Conservation (phyloP, 768 basidiomycete genomes). For the Fomitopsis pulvina region DNA sequence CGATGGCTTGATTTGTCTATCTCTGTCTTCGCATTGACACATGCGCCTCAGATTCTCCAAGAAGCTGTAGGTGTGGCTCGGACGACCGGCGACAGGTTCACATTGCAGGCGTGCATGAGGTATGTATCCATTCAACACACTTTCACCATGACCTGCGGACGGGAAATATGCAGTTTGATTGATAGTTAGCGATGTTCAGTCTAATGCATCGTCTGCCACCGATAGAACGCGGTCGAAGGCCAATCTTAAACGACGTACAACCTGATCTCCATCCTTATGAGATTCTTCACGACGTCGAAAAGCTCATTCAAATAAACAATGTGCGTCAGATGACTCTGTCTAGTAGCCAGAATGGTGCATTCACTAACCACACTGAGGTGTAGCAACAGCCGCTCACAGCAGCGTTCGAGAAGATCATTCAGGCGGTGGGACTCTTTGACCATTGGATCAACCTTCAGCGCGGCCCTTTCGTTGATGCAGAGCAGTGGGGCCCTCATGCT, state of each 20-base stretch:
- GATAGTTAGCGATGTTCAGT: slow-evolving; percentile 30
- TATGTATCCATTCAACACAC: too few species aligned
- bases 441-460: slow-evolving; percentile 60
- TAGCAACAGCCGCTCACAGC: slow-evolving; percentile 68
- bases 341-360: neutral
- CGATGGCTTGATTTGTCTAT: neutral
- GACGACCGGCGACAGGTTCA: slow-evolving; percentile 61
- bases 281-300: slow-evolving; percentile 69
- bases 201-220: slow-evolving; percentile 67
- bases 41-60: slow-evolving; percentile 54
- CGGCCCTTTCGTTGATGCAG: slow-evolving; percentile 41
- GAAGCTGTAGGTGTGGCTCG: slow-evolving; percentile 80
- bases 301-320: slow-evolving; percentile 61
- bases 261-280: slow-evolving; percentile 71
- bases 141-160: too few species aligned
- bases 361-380: neutral
- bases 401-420: slow-evolving; percentile 60
- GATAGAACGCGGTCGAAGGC: slow-evolving; percentile 37
- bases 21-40: too few species aligned
- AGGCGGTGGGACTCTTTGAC: slow-evolving; percentile 65
- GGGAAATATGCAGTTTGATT: too few species aligned
- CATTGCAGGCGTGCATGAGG: slow-evolving; percentile 79
- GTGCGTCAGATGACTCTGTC: slow-evolving; percentile 28
- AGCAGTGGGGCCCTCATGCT: slow-evolving; percentile 68
- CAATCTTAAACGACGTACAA: slow-evolving; percentile 65